Evolutionary conservation across 2,329 filamentous ascomycete species (phyloP).

Genomic region (Pestalotiopsis sp.): DNA sequence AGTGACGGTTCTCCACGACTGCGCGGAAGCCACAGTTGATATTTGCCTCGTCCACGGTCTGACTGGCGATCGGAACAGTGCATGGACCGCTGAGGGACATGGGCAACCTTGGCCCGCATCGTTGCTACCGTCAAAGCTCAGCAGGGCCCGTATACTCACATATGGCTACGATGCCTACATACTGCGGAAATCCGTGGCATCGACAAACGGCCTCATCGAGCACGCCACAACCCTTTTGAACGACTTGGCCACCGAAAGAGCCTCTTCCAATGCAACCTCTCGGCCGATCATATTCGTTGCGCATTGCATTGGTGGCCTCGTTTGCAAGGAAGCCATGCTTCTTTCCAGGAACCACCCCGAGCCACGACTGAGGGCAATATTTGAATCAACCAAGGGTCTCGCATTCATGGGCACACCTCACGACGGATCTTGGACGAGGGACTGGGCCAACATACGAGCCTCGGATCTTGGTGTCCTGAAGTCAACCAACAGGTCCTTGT

Average conservation of each 20-base stretch:
- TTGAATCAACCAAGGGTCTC: conserved; percentile 31
- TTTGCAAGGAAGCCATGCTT: conserved; percentile 37
- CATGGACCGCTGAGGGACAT: conserved; percentile 37
- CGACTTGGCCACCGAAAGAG: conserved; percentile 29
- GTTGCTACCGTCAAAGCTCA: conserved; percentile 33
- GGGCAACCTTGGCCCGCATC: conserved; percentile 36
- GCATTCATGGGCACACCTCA: conserved; percentile 43
- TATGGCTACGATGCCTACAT: conserved; percentile 44
- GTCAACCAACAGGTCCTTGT: conserved; percentile 32
- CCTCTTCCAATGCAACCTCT: conserved; percentile 17
- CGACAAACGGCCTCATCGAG: conserved; percentile 28
- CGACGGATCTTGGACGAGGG: conserved; percentile 34
- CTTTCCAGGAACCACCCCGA: conserved; percentile 34
- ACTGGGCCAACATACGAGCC: conserved; percentile 35
- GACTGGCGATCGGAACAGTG: conserved; percentile 39
- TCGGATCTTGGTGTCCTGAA: conserved; percentile 32
- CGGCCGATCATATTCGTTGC: conserved; percentile 38
- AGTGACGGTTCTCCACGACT: not conserved
- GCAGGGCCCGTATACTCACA: conserved; percentile 37
- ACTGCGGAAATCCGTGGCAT: conserved; percentile 19
- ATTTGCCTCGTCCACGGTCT: conserved; percentile 42
- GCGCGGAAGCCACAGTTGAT: not conserved
- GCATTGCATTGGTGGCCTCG: conserved; percentile 43
- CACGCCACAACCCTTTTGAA: conserved; percentile 34
- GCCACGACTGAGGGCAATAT: conserved; percentile 30